Base-by-base conservation (phyloP, 2,329 filamentous ascomycete genomes). In the Sporothrix brasiliensis region DNA sequence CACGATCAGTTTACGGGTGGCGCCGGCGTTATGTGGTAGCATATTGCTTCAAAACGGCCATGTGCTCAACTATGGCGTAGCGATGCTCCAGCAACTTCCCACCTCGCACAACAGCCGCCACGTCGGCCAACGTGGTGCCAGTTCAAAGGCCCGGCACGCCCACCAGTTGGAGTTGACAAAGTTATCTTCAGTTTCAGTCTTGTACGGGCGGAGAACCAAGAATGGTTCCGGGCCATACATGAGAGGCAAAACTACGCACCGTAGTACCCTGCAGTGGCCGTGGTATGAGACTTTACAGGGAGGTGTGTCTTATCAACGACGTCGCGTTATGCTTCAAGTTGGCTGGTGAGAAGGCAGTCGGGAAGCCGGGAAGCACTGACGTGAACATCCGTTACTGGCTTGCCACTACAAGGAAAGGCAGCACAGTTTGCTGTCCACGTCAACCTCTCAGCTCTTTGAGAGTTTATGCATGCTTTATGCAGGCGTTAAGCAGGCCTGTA, bases 1-100 rank as follows among this genome's bases (percentile, higher is more conserved):
- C 54, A 96, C 85, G 24, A 94, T 80, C 50, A 96, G 78, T 75
- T 94, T 95, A 72, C 92, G 88, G 54, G 88, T 91, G 16, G 91
- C 91, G 16, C 92, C 91, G 63, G 79, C 82, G 52, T 79, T 79
- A 94, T 85, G 76, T 91, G 91, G 77, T 85, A 83, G 27, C 85
- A 84, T 68, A 93, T 83, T 77, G 92, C 34, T 34, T 7, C 34
- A 34, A 34, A 82, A 44, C 85, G 85, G 67, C 92, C 88, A 54
- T 85, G 79, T 10, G 75, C 76, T 44, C 88, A 86, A 63, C 93
- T 74, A 34, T 1, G 4, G 7, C 34, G 5, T 34, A 34, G 74
- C 86, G 90, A 53, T 94, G 81, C 73, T 93, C 90, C 13, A 94
- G 78, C 13, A 96, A 75, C 73, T 86, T 83, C 1, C 92, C 92